Evolutionary conservation across 345 rosid species (phyloP), one percentile per base, ranked within the genome.

Genomic region (Corchorus capsularis): DNA sequence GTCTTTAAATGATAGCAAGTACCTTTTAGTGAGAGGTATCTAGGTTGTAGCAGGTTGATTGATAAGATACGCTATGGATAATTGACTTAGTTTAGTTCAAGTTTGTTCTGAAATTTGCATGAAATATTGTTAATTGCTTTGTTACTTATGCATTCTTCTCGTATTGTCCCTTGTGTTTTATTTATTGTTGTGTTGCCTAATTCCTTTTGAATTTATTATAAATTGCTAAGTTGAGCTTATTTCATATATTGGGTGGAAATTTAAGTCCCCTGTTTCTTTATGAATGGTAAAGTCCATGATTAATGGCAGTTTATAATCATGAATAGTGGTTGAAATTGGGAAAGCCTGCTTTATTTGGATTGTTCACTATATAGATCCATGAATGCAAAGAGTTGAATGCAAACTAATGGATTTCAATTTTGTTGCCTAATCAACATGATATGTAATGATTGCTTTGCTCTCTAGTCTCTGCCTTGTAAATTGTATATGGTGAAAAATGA

Each of bases 381-480:
- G 61, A 52, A 50, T 47, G n/a, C n/a, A n/a, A n/a, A n/a, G n/a
- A n/a, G 56, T 27, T 69, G 72, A 37, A 22, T 69, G 60, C 45
- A 47, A 22, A 17, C 34, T 47, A 46, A 61, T 73, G 55, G 46
- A 8, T 60, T 22, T 15, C 63, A 54, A 52, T 54, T 45, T 54
- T 37, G 63, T 37, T 54, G 13, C 46, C 46, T 8, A 6, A n/a
- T 15, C 34, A 6, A 37, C 54, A 20, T 46, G 76, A 20, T 73
- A n/a, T 55, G 16, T 52, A 11, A 41, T 49, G 55, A 55, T 35
- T 71, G 54, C 12, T 10, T 37, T 56, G 15, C 47, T 34, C 15
- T 39, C 61, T 19, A 39, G 43, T 39, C 9, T 69, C 73, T 55
- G 46, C 64, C 6, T 71, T 39, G 6, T 37, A n/a, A 12, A 39